Evolutionary conservation across 2,329 filamentous ascomycete genomes (phyloP), one percentile per base, ranked within the genome.

Genomic region (Fusarium foetens): DNA sequence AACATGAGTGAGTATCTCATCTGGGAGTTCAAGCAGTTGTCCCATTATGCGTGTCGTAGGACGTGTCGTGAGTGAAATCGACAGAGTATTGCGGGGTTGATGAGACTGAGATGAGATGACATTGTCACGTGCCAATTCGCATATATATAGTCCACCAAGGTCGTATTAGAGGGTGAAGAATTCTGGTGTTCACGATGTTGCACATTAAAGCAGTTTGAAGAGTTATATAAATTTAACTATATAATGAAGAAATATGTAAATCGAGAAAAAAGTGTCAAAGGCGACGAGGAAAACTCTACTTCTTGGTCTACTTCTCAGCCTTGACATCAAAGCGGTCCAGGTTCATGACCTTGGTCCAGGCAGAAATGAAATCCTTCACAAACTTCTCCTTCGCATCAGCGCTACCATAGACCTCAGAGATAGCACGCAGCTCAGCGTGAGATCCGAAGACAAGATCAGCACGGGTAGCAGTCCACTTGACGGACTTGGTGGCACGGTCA

Each of bases 271-370:
- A 0, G 19, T 4, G n/a, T 23, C 38, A 52, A 62, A 59, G 7
- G 10, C 1, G 33, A 52, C 19, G 21, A 21, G 11, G 11, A 45
- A 11, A n/a, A 13, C 8, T 41, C 63, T 53, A 48, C 14, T 63
- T 43, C 13, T 29, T 21, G 23, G 23, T 68, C 17, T 42, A 41
- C 17, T 65, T 66, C 43, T 62, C 17, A 16, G 21, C 41, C 43
- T 75, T 62, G 25, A 75, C 51, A n/a, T 94, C 92, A 77, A 90
- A 94, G 17, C 92, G 87, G 79, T 94, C 92, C 62, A 91, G 79
- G 78, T 92, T 91, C 88, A 92, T 91, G 16, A 94, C 88, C 89
- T 94, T 94, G 76, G 85, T 84, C 92, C 92, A 94, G 6, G 89
- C 90, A 12, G 85, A 83, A 21, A 93, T 86, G 76, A 94, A 94